phyloP scores from a whole-genome alignment of 1,139 yeast genomes.

The Protomyces gravidus region DNA sequence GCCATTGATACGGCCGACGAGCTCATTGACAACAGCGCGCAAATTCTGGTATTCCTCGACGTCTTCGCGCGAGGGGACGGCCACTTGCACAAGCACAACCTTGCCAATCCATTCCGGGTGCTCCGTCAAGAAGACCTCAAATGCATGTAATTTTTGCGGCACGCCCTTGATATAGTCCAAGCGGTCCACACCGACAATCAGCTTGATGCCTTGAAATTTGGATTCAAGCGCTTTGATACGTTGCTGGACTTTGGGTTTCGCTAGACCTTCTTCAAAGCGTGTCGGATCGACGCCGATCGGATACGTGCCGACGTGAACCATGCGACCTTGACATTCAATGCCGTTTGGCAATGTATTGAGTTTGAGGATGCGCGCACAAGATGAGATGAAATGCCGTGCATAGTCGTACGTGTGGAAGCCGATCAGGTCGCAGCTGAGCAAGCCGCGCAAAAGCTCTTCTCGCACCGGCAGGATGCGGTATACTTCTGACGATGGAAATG shows the following conservation, averaged over 20 bases:
- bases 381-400: slow-evolving; percentile 92
- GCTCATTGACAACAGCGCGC: slow-evolving; percentile 88
- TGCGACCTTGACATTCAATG: slow-evolving; percentile 69
- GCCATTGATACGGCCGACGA: slow-evolving; percentile 95
- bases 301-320: slow-evolving; percentile 88
- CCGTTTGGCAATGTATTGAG: slow-evolving; percentile 89
- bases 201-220: slow-evolving; percentile 66
- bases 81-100: slow-evolving; percentile 91
- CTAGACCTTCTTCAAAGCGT: slow-evolving; percentile 69
- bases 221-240: slow-evolving; percentile 61
- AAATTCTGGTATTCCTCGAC: slow-evolving; percentile 96
- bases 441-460: slow-evolving; percentile 85
- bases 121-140: slow-evolving; percentile 82
- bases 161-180: slow-evolving; percentile 95
- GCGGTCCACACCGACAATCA: slow-evolving; percentile 94
- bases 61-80: slow-evolving; percentile 96
- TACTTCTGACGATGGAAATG: slow-evolving; percentile 95
- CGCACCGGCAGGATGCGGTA: slow-evolving; percentile 93
- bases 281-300: slow-evolving; percentile 98
- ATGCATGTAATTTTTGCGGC: slow-evolving; percentile 92
- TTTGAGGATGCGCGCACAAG: slow-evolving; percentile 80
- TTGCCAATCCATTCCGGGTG: slow-evolving; percentile 99
- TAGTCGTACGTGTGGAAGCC: slow-evolving; percentile 99
- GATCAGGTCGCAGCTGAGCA: slow-evolving; percentile 84
- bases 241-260: slow-evolving; percentile 56